Percentiles rank a stretch among this genome's conserved stretches.
Evolutionary conservation across 2,329 filamentous ascomycete species (phyloP).

Genomic region (Arachnomyces sp.): DNA sequence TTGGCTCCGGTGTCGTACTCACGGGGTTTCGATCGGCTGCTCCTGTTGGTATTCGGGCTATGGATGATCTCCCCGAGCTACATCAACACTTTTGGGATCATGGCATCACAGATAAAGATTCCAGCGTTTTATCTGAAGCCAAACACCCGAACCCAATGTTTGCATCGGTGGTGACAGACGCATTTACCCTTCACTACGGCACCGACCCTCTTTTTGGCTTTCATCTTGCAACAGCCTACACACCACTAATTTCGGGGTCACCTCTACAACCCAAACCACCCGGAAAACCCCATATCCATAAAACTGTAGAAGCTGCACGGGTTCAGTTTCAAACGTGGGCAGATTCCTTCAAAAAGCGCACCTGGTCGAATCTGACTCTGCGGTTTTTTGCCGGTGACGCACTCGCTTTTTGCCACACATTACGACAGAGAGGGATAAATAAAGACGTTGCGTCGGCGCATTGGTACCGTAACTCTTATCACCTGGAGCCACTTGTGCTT

Average conservation of each 20-base stretch:
- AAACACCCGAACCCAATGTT: conserved; percentile 31
- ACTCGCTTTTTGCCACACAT: conserved; percentile 45
- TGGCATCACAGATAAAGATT: conserved; percentile 17
- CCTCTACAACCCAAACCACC: conserved; percentile 24
- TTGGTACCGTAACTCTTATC: conserved; percentile 38
- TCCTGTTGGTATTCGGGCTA: conserved; percentile 16
- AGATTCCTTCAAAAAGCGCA: conserved; percentile 13
- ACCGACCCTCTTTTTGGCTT: conserved; percentile 50
- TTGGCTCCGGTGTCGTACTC: conserved; percentile 1
- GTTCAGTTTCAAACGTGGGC: conserved; percentile 19
- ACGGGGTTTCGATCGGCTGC: conserved; percentile 16
- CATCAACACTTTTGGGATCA: conserved; percentile 22
- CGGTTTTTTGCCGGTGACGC: conserved; percentile 45
- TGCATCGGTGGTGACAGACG: conserved; percentile 12
- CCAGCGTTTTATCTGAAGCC: conserved; percentile 8
- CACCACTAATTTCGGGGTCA: conserved; percentile 31
- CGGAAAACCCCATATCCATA: neutral
- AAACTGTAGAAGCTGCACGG: conserved; percentile 8
- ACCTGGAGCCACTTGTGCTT: conserved; percentile 35
- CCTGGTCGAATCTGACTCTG: conserved; percentile 29
- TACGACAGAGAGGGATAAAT: conserved; percentile 36
- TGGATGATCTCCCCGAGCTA: conserved; percentile 8
- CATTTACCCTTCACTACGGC: conserved; percentile 40
- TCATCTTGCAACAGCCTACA: conserved; percentile 47
- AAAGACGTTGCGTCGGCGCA: conserved; percentile 29